Conservation (phyloP, 2,329 filamentous ascomycete species). For the Truncatella angustata region DNA sequence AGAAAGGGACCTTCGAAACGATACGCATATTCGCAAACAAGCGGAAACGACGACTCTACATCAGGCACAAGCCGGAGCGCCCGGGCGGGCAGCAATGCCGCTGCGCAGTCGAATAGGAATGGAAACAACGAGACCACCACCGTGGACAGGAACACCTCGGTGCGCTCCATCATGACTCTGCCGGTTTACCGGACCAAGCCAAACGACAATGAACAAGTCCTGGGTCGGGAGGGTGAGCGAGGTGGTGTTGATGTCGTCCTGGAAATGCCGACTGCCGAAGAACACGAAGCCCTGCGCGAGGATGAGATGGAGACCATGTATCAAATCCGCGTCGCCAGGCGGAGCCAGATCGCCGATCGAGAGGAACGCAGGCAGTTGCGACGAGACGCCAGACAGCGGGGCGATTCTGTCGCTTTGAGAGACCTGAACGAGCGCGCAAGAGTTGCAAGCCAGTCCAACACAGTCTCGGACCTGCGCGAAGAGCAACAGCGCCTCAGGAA, state of each 20-base stretch:
- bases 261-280: conserved; percentile 77
- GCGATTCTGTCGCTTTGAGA: conserved; percentile 68
- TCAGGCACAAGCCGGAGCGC: neutral
- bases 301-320: conserved; percentile 92
- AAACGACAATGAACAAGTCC: conserved; percentile 73
- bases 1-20: conserved; percentile 23
- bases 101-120: conserved; percentile 23
- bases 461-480: conserved; percentile 58
- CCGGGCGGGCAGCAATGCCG: conserved; percentile 2
- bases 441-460: conserved; percentile 43
- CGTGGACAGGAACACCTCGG: conserved; percentile 79
- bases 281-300: conserved; percentile 76
- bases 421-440: conserved; percentile 55
- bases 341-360: conserved; percentile 72
- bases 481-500: conserved; percentile 56
- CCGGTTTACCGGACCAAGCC: conserved; percentile 78
- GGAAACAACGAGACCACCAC: conserved; percentile 21
- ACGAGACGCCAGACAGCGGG: conserved; percentile 68
- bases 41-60: conserved; percentile 14
- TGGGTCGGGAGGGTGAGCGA: conserved; percentile 87
- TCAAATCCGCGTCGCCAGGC: conserved; percentile 78
- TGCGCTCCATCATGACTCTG: conserved; percentile 92
- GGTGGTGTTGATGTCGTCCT: conserved; percentile 89
- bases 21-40: conserved; percentile 29
- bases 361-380: conserved; percentile 71